Percentiles rank a stretch among this genome's conserved stretches.
These are phyloP conservation scores for Nemania bipapillata DNA, from an alignment of 2,329 filamentous ascomycete genomes.

Conservation along the genomic window DNA sequence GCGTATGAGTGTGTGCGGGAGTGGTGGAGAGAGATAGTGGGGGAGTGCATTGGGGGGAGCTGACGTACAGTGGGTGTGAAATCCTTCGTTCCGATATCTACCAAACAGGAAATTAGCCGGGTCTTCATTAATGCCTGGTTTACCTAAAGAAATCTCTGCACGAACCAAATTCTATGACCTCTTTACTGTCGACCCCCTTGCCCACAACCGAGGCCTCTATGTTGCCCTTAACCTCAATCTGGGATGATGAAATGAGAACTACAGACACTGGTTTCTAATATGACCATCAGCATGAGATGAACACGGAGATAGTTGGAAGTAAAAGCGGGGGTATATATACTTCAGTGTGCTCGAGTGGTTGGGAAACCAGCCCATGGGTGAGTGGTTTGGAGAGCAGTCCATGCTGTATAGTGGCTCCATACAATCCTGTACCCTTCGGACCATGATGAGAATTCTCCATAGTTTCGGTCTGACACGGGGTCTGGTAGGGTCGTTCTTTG, in stretches of 20 bases:
- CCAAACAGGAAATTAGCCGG: not conserved
- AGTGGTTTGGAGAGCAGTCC: constrained; percentile 8
- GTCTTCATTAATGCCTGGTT: not conserved
- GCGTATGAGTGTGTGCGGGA: too few species aligned
- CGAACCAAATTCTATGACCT: constrained; percentile 11
- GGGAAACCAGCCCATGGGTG: too few species aligned
- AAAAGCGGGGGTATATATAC: constrained; percentile 1
- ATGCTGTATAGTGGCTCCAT: constrained; percentile 13
- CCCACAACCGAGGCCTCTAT: not conserved
- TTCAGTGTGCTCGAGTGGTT: too few species aligned
- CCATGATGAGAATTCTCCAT: not conserved
- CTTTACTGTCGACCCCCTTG: not conserved
- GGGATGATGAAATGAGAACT: not conserved
- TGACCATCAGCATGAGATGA: not conserved
- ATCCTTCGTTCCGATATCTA: not conserved
- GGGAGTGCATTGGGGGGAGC: too few species aligned
- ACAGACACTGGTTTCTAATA: not conserved
- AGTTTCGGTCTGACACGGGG: not conserved
- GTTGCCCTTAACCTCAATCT: not conserved
- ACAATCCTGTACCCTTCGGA: constrained; percentile 6
- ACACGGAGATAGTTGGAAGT: not conserved
- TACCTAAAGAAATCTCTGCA: not conserved
- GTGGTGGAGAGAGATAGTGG: too few species aligned
- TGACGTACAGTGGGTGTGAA: not conserved
- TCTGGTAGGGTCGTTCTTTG: not conserved